phyloP scores from a whole-genome alignment of 2,329 filamentous ascomycete genomes.

The Balansia obtecta region DNA sequence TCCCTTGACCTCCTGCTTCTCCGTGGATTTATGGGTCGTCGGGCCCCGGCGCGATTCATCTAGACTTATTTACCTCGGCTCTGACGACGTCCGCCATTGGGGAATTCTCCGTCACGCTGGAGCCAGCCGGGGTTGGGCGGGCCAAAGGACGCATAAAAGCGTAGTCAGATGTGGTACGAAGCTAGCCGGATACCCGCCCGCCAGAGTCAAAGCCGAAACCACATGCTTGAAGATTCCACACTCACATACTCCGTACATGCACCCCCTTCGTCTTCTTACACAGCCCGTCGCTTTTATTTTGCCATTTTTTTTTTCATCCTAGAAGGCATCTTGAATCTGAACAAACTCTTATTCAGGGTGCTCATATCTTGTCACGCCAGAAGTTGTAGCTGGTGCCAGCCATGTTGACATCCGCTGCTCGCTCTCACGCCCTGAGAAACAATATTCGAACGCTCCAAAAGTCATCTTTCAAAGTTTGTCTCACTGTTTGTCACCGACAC shows the following conservation, averaged over 20 bases:
- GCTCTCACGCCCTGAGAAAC: conserved; percentile 21
- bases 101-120: background rate
- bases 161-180: background rate
- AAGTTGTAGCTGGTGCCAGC: conserved; percentile 11
- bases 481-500: too few species aligned
- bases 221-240: background rate
- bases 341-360: background rate
- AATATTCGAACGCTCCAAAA: conserved; percentile 19
- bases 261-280: background rate
- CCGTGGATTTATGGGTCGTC: background rate
- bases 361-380: background rate
- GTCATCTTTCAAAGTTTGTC: conserved; percentile 8
- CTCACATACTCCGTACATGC: background rate
- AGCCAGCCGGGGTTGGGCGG: background rate
- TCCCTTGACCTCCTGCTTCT: background rate
- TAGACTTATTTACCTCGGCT: conserved; percentile 4
- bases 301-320: background rate
- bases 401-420: conserved; percentile 23
- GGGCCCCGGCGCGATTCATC: background rate
- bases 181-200: background rate
- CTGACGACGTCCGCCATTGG: background rate
- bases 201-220: background rate
- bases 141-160: background rate
- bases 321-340: background rate
- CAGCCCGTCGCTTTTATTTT: background rate